These are phyloP conservation scores for Kwoniella botswanensis DNA, from an alignment of 768 basidiomycete species.

Conservation along the genomic window DNA sequence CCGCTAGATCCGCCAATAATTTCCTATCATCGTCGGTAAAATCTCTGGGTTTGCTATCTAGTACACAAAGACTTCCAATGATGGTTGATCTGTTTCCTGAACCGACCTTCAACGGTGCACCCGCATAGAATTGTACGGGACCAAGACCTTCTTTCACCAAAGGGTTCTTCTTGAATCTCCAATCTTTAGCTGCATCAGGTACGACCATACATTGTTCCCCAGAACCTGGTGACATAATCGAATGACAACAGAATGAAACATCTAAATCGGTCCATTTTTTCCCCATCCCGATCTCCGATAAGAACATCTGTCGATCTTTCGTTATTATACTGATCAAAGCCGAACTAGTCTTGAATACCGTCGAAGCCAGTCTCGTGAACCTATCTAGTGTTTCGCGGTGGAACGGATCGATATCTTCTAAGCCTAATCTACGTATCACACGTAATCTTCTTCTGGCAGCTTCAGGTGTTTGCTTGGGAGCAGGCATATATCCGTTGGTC, in stretches of 20 bases:
- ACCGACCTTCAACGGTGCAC: constrained; percentile 47
- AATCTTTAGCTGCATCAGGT: constrained; percentile 43
- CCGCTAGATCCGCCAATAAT: constrained; percentile 49
- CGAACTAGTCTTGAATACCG: constrained; percentile 41
- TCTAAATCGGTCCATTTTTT: constrained; percentile 33
- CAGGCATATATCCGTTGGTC: constrained; percentile 46
- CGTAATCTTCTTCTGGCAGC: constrained; percentile 36
- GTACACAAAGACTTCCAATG: constrained; percentile 53
- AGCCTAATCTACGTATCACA: constrained; percentile 45
- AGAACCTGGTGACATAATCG: constrained; percentile 33
- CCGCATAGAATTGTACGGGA: constrained; percentile 47
- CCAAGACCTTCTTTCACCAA: constrained; percentile 33
- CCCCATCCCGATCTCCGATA: constrained; percentile 39
- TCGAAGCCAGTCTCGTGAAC: constrained; percentile 51
- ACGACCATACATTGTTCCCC: constrained; percentile 50
- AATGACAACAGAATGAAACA: constrained; percentile 51
- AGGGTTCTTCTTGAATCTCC: constrained; percentile 53
- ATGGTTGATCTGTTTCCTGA: constrained; percentile 39
- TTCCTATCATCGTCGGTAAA: constrained; percentile 36
- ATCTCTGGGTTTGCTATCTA: constrained; percentile 47
- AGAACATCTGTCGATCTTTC: constrained; percentile 41
- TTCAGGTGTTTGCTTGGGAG: constrained; percentile 44
- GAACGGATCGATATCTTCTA: constrained; percentile 35
- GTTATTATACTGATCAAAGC: constrained; percentile 51
- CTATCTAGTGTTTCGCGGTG: constrained; percentile 42